Evolutionary conservation across 164 flowering plant species (phyloP).

Genomic region (Macadamia integrifolia): DNA sequence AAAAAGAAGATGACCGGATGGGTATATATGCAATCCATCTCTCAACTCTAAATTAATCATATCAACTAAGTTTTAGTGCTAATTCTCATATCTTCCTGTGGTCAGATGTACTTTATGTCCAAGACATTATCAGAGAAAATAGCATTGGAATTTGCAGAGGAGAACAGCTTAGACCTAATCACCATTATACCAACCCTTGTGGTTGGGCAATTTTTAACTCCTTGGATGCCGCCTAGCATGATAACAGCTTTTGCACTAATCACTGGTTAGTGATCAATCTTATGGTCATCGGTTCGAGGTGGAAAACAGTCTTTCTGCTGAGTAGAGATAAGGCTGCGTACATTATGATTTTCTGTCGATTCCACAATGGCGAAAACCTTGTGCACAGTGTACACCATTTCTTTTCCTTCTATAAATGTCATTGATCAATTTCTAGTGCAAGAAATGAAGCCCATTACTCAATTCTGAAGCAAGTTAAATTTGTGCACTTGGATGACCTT

Average conservation of each 20-base stretch:
- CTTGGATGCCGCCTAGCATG: slow-evolving; percentile 29
- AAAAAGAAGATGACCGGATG: slow-evolving; percentile 27
- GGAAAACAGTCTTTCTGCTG: no score
- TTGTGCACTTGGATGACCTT: slow-evolving; percentile 53
- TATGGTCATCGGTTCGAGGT: no score
- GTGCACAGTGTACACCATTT: no score
- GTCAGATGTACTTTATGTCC: slow-evolving; percentile 30
- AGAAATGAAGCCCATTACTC: slow-evolving; percentile 28
- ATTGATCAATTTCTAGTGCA: neutral
- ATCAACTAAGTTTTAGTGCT: no score
- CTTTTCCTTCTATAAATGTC: no score
- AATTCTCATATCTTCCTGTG: neutral
- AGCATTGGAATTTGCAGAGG: slow-evolving; percentile 29
- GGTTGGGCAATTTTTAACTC: slow-evolving; percentile 26
- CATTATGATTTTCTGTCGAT: no score
- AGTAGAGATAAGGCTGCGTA: neutral
- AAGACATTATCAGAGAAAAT: slow-evolving; percentile 29
- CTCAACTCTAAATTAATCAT: no score
- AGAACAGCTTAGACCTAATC: slow-evolving; percentile 21
- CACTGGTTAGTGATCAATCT: slow-evolving; percentile 13
- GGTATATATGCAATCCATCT: slow-evolving; percentile 8
- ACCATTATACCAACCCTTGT: slow-evolving; percentile 31
- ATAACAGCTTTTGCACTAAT: slow-evolving; percentile 20
- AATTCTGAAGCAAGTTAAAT: slow-evolving; percentile 65
- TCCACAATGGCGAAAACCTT: no score